A percentile compares a stretch with the other conserved stretches of the same genome.
These are phyloP conservation scores for Exophiala viscosa DNA, from an alignment of 2,329 filamentous ascomycete species.

Conservation along the genomic window DNA sequence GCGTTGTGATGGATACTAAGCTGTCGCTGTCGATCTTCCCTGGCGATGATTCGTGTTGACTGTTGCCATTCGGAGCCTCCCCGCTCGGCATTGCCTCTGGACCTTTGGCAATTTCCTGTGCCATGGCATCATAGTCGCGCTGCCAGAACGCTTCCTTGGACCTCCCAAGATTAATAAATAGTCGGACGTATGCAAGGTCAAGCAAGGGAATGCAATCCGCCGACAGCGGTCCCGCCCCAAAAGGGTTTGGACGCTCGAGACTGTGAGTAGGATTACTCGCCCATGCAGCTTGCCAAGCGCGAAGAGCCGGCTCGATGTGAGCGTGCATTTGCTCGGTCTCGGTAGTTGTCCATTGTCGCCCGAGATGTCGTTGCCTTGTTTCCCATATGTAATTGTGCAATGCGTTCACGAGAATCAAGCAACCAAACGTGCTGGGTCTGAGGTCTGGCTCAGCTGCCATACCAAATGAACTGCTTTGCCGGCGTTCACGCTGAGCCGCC, in stretches of 20 bases:
- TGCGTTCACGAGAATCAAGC: constrained; percentile 85
- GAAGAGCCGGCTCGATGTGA: constrained; percentile 87
- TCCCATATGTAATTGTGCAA: constrained; percentile 99
- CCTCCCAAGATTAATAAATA: constrained; percentile 89
- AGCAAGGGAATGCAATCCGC: constrained; percentile 87
- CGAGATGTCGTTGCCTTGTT: constrained; percentile 83
- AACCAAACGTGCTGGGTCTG: constrained; percentile 85
- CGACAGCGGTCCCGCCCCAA: constrained; percentile 74
- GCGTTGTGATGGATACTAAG: constrained; percentile 26
- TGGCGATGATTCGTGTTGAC: constrained; percentile 19
- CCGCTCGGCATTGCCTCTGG: constrained; percentile 71
- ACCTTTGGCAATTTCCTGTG: constrained; percentile 76
- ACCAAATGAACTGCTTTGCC: constrained; percentile 29
- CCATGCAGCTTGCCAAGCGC: constrained; percentile 94
- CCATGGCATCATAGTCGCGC: constrained; percentile 87
- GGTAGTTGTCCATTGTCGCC: constrained; percentile 81
- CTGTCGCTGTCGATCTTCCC: constrained; percentile 47
- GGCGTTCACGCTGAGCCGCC: constrained; percentile 62
- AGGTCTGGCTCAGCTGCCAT: constrained; percentile 57
- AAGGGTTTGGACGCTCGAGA: constrained; percentile 79
- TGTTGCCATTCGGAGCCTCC: constrained; percentile 39
- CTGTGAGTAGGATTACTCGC: constrained; percentile 79
- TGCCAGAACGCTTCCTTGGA: constrained; percentile 94
- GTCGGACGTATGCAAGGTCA: constrained; percentile 83
- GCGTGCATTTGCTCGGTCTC: constrained; percentile 95